These are phyloP conservation scores for Colletotrichum agaves DNA, from an alignment of 2,329 filamentous ascomycete genomes.

Conservation along the genomic window DNA sequence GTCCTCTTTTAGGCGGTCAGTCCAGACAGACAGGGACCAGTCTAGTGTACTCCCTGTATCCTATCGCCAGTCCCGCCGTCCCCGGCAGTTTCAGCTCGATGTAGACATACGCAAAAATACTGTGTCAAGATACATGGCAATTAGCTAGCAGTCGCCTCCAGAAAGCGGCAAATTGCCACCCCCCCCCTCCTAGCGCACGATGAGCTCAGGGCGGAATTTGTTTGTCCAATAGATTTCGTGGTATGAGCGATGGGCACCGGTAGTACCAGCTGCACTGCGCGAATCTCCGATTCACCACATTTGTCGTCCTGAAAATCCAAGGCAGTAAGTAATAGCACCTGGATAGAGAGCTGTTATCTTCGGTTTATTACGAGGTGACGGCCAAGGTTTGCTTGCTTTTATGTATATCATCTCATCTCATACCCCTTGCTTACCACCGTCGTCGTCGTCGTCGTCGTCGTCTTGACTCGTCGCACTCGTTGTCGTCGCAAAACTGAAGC, in stretches of 20 bases:
- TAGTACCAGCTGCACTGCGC: constrained; percentile 9
- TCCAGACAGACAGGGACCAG: neutral
- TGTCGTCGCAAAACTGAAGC: constrained; percentile 12
- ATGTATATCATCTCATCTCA: neutral
- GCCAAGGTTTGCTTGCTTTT: constrained; percentile 21
- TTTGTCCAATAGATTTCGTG: neutral
- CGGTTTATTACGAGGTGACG: constrained; percentile 13
- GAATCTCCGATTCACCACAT: constrained; percentile 25
- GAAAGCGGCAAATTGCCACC: constrained; percentile 1
- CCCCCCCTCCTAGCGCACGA: constrained; percentile 1
- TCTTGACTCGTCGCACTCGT: constrained; percentile 15
- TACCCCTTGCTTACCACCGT: neutral
- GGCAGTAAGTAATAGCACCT: neutral
- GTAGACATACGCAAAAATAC: neutral
- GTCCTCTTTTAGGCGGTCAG: constrained; percentile 21
- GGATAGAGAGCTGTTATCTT: constrained; percentile 9
- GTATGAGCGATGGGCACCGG: constrained; percentile 16
- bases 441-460: constrained; percentile 14
- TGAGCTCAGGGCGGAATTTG: constrained; percentile 1
- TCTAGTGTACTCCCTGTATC: constrained; percentile 7
- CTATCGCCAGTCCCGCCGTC: constrained; percentile 2
- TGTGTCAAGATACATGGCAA: constrained; percentile 5
- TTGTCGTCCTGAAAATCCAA: constrained; percentile 21
- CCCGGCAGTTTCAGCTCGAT: constrained; percentile 11
- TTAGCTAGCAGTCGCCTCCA: constrained; percentile 7